Conservation (phyloP, 768 basidiomycete species). For the Strobilomyces confusus region DNA sequence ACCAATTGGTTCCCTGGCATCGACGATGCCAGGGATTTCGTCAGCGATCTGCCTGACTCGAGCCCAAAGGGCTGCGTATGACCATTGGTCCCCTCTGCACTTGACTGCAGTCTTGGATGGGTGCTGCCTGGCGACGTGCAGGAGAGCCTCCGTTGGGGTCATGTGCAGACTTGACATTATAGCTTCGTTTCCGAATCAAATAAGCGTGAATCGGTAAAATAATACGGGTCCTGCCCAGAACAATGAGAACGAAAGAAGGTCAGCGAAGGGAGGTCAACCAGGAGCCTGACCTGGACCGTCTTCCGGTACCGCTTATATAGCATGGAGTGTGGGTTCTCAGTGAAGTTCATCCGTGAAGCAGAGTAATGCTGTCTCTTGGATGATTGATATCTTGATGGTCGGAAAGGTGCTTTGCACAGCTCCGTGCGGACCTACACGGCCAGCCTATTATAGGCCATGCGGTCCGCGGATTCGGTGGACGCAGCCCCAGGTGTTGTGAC, state of each 20-base stretch:
- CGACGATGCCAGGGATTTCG: constrained; percentile 15
- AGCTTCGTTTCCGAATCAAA: background rate
- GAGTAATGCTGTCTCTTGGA: background rate
- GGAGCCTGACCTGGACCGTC: constrained; percentile 11
- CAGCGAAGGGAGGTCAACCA: constrained; percentile 20
- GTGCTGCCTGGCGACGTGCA: constrained; percentile 28
- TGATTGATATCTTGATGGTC: background rate
- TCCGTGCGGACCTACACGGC: background rate
- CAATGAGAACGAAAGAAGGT: constrained; percentile 2
- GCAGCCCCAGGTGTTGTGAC: too few species aligned
- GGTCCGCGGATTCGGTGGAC: too few species aligned
- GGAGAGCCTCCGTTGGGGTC: constrained; percentile 30
- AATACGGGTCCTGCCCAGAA: constrained; percentile 19
- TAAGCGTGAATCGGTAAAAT: constrained; percentile 1
- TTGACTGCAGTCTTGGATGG: constrained; percentile 22
- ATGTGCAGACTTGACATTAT: constrained; percentile 14
- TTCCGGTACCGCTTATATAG: constrained; percentile 5
- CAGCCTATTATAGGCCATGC: background rate
- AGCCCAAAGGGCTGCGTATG: constrained; percentile 31
- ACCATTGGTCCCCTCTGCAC: constrained; percentile 21
- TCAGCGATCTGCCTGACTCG: constrained; percentile 27
- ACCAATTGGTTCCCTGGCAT: constrained; percentile 20
- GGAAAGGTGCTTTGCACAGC: background rate
- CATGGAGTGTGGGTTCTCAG: background rate
- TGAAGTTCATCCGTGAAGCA: background rate